Percentiles rank a stretch among this genome's conserved stretches.
phyloP scores from a whole-genome alignment of 2,329 filamentous ascomycete genomes.

The Penicillium paneum region DNA sequence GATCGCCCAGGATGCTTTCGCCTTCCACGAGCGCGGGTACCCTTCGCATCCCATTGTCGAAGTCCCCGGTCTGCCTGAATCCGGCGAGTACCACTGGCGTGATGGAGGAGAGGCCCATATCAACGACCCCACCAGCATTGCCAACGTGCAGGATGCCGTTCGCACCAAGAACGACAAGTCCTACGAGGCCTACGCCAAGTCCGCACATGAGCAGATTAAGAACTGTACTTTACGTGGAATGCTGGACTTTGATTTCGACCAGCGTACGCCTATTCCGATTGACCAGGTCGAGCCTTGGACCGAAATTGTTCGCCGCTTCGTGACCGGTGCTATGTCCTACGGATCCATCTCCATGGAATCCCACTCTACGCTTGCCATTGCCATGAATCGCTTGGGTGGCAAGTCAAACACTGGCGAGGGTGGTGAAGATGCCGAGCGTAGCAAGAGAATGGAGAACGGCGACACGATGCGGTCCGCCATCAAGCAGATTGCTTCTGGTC shows the following conservation, averaged over 20 bases:
- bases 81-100: constrained; percentile 97
- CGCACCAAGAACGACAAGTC: constrained; percentile 98
- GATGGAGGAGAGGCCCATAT: constrained; percentile 93
- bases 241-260: constrained; percentile 94
- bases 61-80: constrained; percentile 79
- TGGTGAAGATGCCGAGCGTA: constrained; percentile 91
- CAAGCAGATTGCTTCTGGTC: constrained; percentile 93
- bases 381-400: constrained; percentile 93
- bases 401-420: constrained; percentile 98
- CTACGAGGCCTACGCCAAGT: constrained; percentile 90
- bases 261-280: constrained; percentile 78
- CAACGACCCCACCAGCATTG: constrained; percentile 91
- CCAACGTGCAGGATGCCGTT: constrained; percentile 94
- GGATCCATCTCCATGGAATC: constrained; percentile 98
- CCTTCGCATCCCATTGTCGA: constrained; percentile 73
- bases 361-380: constrained; percentile 89
- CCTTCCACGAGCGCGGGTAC: constrained; percentile 91
- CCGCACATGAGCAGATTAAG: constrained; percentile 95
- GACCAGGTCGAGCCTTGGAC: constrained; percentile 98
- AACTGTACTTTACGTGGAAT: constrained; percentile 90
- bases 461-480: constrained; percentile 97
- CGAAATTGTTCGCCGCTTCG: constrained; percentile 93
- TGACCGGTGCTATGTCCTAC: constrained; percentile 97
- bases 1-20: constrained; percentile 90
- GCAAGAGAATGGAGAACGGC: constrained; percentile 79